Conservation (phyloP, 768 basidiomycete genomes). For the Mycena capillaripes region DNA sequence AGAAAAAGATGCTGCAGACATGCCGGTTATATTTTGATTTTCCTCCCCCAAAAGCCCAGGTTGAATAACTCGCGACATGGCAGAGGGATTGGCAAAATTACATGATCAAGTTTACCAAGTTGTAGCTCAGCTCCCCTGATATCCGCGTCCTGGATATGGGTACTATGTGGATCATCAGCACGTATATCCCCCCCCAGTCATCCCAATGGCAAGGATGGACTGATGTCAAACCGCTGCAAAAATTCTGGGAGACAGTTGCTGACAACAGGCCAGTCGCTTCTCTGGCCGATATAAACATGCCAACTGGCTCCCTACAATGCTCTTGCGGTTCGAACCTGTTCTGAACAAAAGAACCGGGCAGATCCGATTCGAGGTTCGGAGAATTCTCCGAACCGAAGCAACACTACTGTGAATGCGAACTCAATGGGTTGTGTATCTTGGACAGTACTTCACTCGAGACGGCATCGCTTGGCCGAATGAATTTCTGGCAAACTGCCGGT, state of each 20-base stretch:
- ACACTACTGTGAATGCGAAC: too few relatives aligned
- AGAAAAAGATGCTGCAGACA: neutral
- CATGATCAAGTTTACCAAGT: neutral
- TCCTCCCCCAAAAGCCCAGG: neutral
- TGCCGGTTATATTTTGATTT: neutral
- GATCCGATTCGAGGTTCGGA: too few relatives aligned
- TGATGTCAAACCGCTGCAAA: neutral
- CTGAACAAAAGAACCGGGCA: neutral
- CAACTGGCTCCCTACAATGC: neutral
- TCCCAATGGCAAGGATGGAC: conserved; percentile 15
- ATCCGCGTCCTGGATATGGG: neutral
- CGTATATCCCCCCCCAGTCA: neutral
- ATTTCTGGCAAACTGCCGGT: too few relatives aligned
- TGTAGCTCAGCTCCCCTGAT: neutral
- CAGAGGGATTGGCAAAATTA: neutral
- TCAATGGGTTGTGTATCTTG: too few relatives aligned
- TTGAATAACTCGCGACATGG: neutral
- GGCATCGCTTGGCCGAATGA: too few relatives aligned
- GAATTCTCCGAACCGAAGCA: too few relatives aligned
- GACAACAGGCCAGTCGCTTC: neutral
- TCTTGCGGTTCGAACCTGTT: neutral
- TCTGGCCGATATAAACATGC: neutral
- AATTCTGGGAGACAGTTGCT: conserved; percentile 10
- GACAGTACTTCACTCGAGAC: too few relatives aligned
- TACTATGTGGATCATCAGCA: neutral